Percentiles rank a stretch among this genome's conserved stretches.
phyloP scores from a whole-genome alignment of 768 basidiomycete species.

The Grammothele lineata region DNA sequence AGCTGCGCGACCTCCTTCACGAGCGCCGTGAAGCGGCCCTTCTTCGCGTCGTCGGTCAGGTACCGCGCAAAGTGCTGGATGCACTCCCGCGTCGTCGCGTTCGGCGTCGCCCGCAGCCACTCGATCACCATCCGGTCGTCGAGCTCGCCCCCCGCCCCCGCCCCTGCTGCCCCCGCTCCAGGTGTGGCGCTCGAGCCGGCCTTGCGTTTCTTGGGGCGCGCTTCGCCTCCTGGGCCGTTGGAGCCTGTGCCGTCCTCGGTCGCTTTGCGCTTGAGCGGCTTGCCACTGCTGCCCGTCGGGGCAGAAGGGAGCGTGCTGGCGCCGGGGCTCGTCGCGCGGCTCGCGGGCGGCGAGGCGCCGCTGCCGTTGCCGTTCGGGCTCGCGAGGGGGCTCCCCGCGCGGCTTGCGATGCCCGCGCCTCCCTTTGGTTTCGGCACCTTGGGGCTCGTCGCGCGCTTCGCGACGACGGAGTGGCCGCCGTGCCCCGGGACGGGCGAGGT shows the following conservation, averaged over 20 bases:
- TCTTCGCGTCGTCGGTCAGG: slow-evolving; percentile 63
- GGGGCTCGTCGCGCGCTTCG: slow-evolving; percentile 82
- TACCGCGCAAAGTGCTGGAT: slow-evolving; percentile 78
- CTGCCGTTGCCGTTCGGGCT: too few relatives aligned
- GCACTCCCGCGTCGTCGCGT: slow-evolving; percentile 73
- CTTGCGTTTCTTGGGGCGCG: slow-evolving; percentile 57
- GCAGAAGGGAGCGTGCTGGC: too few relatives aligned
- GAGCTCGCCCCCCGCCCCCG: slow-evolving; percentile 44
- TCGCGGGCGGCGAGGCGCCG: slow-evolving; percentile 29
- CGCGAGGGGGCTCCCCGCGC: slow-evolving; percentile 55
- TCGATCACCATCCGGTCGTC: slow-evolving; percentile 65
- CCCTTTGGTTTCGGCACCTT: slow-evolving; percentile 61
- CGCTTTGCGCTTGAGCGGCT: slow-evolving; percentile 59
- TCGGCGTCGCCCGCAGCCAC: slow-evolving; percentile 68
- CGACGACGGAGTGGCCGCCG: slow-evolving; percentile 76
- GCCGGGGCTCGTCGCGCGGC: slow-evolving; percentile 55
- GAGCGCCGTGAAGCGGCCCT: slow-evolving; percentile 70
- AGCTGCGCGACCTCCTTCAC: slow-evolving; percentile 77
- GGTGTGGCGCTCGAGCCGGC: slow-evolving; percentile 28
- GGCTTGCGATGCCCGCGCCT: slow-evolving; percentile 39
- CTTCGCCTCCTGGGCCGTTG: slow-evolving; percentile 22
- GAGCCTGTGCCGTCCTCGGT: slow-evolving; percentile 31
- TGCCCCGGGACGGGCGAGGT: slow-evolving; percentile 46
- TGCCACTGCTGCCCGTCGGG: slow-evolving; percentile 2
- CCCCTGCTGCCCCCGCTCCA: too few relatives aligned